Base-by-base conservation (phyloP, 805 yeast genomes). In the Myxozyma sirexii region DNA sequence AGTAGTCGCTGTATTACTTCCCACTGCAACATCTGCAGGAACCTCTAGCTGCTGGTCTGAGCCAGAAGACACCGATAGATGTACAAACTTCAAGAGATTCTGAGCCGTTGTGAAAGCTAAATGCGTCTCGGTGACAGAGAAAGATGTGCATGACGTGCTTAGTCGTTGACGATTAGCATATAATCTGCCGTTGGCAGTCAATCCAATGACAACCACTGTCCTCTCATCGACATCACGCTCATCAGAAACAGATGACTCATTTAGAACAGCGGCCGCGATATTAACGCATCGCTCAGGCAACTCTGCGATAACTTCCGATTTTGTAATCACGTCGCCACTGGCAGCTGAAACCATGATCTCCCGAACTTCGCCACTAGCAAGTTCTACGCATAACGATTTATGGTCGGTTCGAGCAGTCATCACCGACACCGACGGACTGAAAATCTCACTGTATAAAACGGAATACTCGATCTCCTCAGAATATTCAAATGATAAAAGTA, bases 21-120 rank as follows among this genome's bases (percentile, higher is more conserved):
- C 51, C n/a, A 60, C 70, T 1, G 68, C 69, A 19, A 69, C 71
- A 44, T 73, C 76, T 10, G 66, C 70, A 17, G 79, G 79, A 37
- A 74, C 73, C 15, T 63, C 64, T 2, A 59, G 66, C 8, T 61
- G 64, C 10, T 74, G 39, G 1, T 23, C 56, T 7, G 44, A 26
- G 4, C 17, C 49, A 5, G 35, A 29, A 23, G 58, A 17, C 3
- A 39, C 17, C 3, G 76, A 77, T 68, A 92, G 76, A 73, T 91
- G 97, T 44, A 89, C 81, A 68, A 93, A 90, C 70, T 90, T 87
- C 61, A 94, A 78, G 63, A 84, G 83, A 62, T 90, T 88, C 64
- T 89, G 94, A 5, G 94, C 96, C 1, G 97, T 92, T 0, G 99
- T 94, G 71, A 88, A 87, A 29, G 89, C 72, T 13, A 93, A 75